Evolutionary conservation across 2,329 filamentous ascomycete species (phyloP).

Genomic region (Aspergillus calidoustus): DNA sequence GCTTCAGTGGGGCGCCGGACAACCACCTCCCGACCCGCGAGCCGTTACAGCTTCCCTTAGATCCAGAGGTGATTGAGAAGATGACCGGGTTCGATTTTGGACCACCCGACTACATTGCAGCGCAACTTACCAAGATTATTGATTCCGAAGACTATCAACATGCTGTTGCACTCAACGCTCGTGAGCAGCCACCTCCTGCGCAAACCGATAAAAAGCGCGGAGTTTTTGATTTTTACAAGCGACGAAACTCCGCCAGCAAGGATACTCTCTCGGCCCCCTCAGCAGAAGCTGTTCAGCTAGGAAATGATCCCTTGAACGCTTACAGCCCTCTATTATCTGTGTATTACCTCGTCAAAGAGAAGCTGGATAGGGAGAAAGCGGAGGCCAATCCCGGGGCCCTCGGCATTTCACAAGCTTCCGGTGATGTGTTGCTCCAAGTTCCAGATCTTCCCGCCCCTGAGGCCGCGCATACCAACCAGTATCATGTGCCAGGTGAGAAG

Average conservation of each 20-base stretch:
- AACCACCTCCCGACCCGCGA: conserved; percentile 85
- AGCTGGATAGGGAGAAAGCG: conserved; percentile 76
- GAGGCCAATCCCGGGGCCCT: conserved; percentile 64
- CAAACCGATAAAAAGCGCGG: conserved; percentile 79
- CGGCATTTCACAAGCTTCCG: conserved; percentile 60
- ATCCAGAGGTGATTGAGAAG: conserved; percentile 79
- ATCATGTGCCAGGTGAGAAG: conserved; percentile 88
- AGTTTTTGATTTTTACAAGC: conserved; percentile 97
- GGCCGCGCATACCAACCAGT: conserved; percentile 87
- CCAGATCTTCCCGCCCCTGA: conserved; percentile 81
- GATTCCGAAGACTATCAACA: conserved; percentile 93
- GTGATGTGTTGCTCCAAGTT: conserved; percentile 63
- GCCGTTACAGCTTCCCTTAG: conserved; percentile 81
- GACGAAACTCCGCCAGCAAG: conserved; percentile 85
- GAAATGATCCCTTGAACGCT: conserved; percentile 87
- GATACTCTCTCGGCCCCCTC: conserved; percentile 87
- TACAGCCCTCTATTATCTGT: conserved; percentile 91
- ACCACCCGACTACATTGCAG: conserved; percentile 77
- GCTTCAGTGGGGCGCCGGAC: conserved; percentile 82
- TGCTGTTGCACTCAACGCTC: conserved; percentile 72
- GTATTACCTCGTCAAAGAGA: conserved; percentile 95
- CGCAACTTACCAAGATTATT: conserved; percentile 81
- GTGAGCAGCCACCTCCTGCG: conserved; percentile 65
- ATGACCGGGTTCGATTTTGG: conserved; percentile 99
- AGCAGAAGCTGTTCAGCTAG: conserved; percentile 79